A percentile compares a stretch with the other conserved stretches of the same genome.
Conservation (phyloP, 345 rosid genomes). For the Mangifera indica region DNA sequence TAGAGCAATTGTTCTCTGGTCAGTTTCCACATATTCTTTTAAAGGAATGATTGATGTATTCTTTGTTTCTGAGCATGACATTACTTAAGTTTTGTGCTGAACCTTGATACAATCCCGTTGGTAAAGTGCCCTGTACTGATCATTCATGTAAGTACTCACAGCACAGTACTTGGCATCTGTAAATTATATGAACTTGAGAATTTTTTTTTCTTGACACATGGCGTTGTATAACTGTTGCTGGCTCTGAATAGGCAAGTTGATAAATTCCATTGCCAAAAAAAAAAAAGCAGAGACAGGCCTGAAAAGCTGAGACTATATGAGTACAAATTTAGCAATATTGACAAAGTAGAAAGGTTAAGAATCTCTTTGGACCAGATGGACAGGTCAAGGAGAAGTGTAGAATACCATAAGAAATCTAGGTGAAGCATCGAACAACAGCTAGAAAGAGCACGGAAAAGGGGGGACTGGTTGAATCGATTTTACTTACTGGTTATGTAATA, state of each 20-base stretch:
- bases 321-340: slow-evolving; percentile 57
- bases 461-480: slow-evolving; percentile 72
- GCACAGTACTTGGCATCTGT: slow-evolving; percentile 14
- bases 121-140: slow-evolving; percentile 91
- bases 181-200: slow-evolving; percentile 10
- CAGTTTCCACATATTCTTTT: not conserved
- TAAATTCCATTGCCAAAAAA: slow-evolving; percentile 14
- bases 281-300: slow-evolving; percentile 56
- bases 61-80: not conserved
- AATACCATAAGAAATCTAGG: slow-evolving; percentile 72
- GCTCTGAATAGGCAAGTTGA: not conserved
- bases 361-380: slow-evolving; percentile 70
- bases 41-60: not conserved
- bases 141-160: slow-evolving; percentile 70
- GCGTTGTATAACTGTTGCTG: not conserved
- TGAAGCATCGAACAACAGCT: slow-evolving; percentile 52
- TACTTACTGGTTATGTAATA: no score
- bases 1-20: slow-evolving; percentile 14
- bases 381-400: slow-evolving; percentile 91
- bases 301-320: slow-evolving; percentile 53
- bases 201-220: not conserved
- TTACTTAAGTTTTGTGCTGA: slow-evolving; percentile 43
- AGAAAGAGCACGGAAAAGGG: slow-evolving; percentile 80
- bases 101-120: slow-evolving; percentile 80
- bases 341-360: slow-evolving; percentile 56